Evolutionary conservation across 2,329 filamentous ascomycete genomes (phyloP).

Genomic region (Huntiella decipiens): DNA sequence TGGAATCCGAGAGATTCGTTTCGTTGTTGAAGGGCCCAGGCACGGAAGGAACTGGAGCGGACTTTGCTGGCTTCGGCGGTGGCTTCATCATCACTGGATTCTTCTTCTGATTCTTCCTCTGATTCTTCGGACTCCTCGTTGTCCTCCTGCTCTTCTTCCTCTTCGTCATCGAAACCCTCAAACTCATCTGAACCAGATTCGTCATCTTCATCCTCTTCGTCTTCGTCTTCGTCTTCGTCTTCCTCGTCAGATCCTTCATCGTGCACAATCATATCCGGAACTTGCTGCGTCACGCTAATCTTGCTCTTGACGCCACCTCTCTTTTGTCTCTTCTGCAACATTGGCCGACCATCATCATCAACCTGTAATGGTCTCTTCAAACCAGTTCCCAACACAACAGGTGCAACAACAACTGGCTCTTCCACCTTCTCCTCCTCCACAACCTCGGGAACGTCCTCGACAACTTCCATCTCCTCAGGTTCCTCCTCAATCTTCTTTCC

Average conservation of each 20-base stretch:
- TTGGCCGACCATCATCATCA: slow-evolving; percentile 58
- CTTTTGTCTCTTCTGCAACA: slow-evolving; percentile 68
- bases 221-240: slow-evolving; percentile 34
- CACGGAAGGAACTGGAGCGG: slow-evolving; percentile 58
- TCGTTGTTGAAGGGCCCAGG: slow-evolving; percentile 74
- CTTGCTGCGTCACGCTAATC: slow-evolving; percentile 23
- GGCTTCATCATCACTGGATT: slow-evolving; percentile 15
- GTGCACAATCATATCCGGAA: slow-evolving; percentile 21
- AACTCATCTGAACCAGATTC: slow-evolving; percentile 13
- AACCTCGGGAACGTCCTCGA: not conserved
- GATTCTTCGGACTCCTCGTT: not conserved
- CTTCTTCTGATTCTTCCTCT: slow-evolving; percentile 16
- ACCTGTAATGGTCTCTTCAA: slow-evolving; percentile 72
- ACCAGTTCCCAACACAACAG: slow-evolving; percentile 45
- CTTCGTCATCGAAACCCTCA: slow-evolving; percentile 14
- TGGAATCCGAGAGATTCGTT: slow-evolving; percentile 61
- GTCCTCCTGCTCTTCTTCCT: slow-evolving; percentile 9
- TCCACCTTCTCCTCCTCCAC: not conserved
- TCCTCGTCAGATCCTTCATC: slow-evolving; percentile 35
- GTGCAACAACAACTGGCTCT: slow-evolving; percentile 10
- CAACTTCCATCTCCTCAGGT: slow-evolving; percentile 1
- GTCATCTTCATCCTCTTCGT: slow-evolving; percentile 18
- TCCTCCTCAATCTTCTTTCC: slow-evolving; percentile 12
- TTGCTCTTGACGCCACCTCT: slow-evolving; percentile 42
- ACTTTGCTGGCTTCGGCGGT: slow-evolving; percentile 18